Conservation (phyloP, 1,284 basidiomycete species). For the Trametes sp. region DNA sequence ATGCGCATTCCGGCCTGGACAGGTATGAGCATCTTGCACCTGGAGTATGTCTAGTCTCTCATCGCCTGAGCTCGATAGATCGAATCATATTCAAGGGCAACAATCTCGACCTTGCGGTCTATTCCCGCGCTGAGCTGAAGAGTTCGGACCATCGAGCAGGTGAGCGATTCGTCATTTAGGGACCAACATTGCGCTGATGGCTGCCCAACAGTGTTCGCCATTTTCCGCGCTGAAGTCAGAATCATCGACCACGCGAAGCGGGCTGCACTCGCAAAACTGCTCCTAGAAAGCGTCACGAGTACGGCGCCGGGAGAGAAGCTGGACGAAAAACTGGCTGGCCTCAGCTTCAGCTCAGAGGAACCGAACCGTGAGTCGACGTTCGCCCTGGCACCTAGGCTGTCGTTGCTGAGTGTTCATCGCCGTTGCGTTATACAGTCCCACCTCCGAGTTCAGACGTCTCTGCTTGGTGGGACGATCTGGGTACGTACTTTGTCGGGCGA, state of each 20-base stretch:
- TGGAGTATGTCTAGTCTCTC: not conserved
- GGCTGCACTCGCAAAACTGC: constrained; percentile 70
- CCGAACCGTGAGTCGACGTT: constrained; percentile 49
- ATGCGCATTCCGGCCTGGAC: constrained; percentile 98
- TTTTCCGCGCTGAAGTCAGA: constrained; percentile 81
- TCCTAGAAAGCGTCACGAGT: constrained; percentile 68
- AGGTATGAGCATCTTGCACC: constrained; percentile 55
- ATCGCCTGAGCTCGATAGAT: constrained; percentile 56
- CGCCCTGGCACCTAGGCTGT: no score
- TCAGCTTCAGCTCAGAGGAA: constrained; percentile 47
- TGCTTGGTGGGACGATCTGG: constrained; percentile 80
- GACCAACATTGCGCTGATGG: not conserved
- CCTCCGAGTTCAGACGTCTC: constrained; percentile 78
- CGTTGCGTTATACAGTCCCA: constrained; percentile 59
- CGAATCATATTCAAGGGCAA: constrained; percentile 88
- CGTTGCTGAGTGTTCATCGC: no score
- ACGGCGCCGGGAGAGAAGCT: constrained; percentile 70
- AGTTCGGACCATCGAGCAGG: constrained; percentile 96
- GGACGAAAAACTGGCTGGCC: constrained; percentile 72
- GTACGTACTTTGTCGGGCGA: constrained; percentile 46
- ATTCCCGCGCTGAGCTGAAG: constrained; percentile 82
- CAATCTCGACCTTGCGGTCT: constrained; percentile 68
- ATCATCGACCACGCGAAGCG: constrained; percentile 83
- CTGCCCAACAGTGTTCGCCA: constrained; percentile 73
- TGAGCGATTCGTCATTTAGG: constrained; percentile 38